Conservation (phyloP, 2,329 filamentous ascomycete genomes). For the Fusarium foetens region DNA sequence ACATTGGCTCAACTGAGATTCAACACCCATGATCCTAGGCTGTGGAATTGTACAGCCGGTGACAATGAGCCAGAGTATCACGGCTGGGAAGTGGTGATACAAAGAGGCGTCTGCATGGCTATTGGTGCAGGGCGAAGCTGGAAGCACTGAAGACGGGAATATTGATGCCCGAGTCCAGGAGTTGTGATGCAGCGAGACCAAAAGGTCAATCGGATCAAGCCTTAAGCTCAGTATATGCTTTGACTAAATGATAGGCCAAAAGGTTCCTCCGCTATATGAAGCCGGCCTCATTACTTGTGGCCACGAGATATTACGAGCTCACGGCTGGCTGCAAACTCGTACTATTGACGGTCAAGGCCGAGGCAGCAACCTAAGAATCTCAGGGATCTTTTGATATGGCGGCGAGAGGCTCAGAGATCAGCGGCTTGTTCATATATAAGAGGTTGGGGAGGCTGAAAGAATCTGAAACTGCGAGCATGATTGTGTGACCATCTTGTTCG, state of each 20-base stretch:
- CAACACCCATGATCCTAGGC: background rate
- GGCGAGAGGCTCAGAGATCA: background rate
- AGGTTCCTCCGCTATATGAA: background rate
- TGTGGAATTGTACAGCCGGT: constrained; percentile 11
- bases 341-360: constrained; percentile 6
- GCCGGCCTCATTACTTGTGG: constrained; percentile 24
- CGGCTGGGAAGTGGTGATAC: constrained; percentile 26
- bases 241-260: background rate
- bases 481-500: background rate
- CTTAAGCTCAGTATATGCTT: background rate
- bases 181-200: constrained; percentile 2
- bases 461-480: background rate
- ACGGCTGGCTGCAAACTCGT: background rate
- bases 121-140: constrained; percentile 2
- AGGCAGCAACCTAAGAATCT: background rate
- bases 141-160: background rate
- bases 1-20: constrained; percentile 9
- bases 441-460: constrained; percentile 24
- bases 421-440: background rate
- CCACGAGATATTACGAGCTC: constrained; percentile 1
- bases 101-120: constrained; percentile 19
- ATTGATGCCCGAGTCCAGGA: background rate
- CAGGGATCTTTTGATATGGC: background rate
- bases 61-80: constrained; percentile 20
- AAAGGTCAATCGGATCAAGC: background rate